phyloP scores from a whole-genome alignment of 352 stramenopile species.

The Phytopythium ostracodes region DNA sequence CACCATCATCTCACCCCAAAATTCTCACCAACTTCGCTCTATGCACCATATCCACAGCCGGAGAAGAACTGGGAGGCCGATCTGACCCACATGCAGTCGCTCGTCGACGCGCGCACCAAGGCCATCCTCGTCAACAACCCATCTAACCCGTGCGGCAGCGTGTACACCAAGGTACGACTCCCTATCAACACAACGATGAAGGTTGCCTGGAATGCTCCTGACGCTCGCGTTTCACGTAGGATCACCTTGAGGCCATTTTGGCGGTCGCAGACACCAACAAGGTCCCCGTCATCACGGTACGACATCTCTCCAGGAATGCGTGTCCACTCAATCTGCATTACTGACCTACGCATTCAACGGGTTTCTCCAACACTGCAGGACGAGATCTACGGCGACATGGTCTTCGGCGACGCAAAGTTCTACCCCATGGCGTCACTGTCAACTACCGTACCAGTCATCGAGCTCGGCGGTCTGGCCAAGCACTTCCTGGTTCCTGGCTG shows the following conservation, averaged over 20 bases:
- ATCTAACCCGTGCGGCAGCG: conserved; percentile 93
- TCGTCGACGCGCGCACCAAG: conserved; percentile 64
- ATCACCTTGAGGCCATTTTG: conserved; percentile 73
- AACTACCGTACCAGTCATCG: conserved; percentile 76
- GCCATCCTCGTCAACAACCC: conserved; percentile 94
- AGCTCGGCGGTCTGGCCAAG: conserved; percentile 90
- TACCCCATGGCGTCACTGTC: conserved; percentile 83
- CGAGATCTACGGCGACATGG: conserved; percentile 86
- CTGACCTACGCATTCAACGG: not conserved
- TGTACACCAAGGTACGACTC: conserved; percentile 81
- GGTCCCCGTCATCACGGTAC: conserved; percentile 92
- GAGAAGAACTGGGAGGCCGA: conserved; percentile 89
- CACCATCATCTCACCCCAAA: not conserved
- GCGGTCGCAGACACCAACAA: conserved; percentile 76
- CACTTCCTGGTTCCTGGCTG: conserved; percentile 95
- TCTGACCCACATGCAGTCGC: conserved; percentile 77
- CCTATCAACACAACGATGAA: too few relatives aligned
- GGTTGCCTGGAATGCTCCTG: not conserved
- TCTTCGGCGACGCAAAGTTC: conserved; percentile 68
- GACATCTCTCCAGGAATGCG: conserved; percentile 17
- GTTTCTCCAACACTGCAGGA: conserved; percentile 23
- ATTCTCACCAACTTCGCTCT: not conserved
- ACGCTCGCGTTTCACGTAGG: conserved; percentile 7
- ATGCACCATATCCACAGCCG: conserved; percentile 8
- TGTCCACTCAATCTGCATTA: not conserved